Conservation (phyloP, 2,329 filamentous ascomycete species). For the Colletotrichum higginsianum region DNA sequence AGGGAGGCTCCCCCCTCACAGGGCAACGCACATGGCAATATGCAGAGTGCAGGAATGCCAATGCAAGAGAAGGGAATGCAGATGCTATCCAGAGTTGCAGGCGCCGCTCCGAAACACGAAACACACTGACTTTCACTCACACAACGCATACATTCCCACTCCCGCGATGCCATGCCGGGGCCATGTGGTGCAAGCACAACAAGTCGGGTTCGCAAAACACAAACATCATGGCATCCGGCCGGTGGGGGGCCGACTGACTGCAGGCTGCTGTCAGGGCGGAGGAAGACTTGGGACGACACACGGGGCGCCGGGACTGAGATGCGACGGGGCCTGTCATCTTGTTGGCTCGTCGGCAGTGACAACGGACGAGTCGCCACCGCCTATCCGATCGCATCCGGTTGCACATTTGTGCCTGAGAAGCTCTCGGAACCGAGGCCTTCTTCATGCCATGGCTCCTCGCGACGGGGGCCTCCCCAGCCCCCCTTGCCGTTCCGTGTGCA, state of each 20-base stretch:
- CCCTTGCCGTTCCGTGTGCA: constrained; percentile 38
- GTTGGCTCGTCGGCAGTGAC: constrained; percentile 9
- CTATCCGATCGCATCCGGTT: constrained; percentile 36
- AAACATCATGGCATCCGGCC: too few relatives aligned
- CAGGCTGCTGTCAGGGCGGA: constrained; percentile 20
- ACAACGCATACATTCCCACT: constrained; percentile 3
- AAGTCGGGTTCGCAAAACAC: constrained; percentile 24
- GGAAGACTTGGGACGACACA: constrained; percentile 34
- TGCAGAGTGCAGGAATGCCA: constrained; percentile 30
- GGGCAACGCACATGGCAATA: constrained; percentile 36
- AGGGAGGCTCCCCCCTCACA: constrained; percentile 35
- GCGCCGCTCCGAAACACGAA: constrained; percentile 7
- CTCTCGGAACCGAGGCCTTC: constrained; percentile 37
- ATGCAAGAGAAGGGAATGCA: constrained; percentile 2
- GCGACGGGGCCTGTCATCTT: constrained; percentile 26
- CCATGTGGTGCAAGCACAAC: background rate
- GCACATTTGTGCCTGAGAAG: constrained; percentile 34
- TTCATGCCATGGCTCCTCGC: constrained; percentile 36
- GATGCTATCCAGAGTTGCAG: constrained; percentile 13
- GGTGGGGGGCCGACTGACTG: too few relatives aligned
- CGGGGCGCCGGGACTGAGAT: constrained; percentile 16
- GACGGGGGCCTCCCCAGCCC: constrained; percentile 26
- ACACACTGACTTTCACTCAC: background rate
- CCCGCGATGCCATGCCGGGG: too few relatives aligned
- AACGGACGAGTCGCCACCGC: constrained; percentile 39